Evolutionary conservation across 768 basidiomycete species (phyloP), one percentile per base, ranked within the genome.

Genomic region (Boletus pseudo-olivaceus): DNA sequence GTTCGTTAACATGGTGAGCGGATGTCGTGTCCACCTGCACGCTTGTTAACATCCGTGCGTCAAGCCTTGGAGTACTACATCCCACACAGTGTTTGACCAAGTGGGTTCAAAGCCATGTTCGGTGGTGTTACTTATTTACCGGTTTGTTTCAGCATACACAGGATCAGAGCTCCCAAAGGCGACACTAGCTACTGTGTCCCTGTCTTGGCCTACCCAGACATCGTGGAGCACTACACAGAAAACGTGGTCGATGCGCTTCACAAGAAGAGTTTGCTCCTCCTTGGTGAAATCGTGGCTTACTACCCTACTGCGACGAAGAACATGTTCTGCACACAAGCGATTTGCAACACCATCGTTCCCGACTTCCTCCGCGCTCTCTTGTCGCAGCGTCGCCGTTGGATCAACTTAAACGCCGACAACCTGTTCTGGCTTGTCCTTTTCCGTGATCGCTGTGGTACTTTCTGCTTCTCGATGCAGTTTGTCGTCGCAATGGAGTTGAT

Each of bases 381-480:
- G 33, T 97, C 93, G 5, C 97, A 99, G 69, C 91, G 97, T 63
- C 89, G 96, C 65, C 88, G 97, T 58, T 99, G 97, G 97, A 99
- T 99, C 76, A 99, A 98, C 76, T 98, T 95, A 53, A 99, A 96
- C 0, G 87, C 98, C 37, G 97, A 99, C 76, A 99, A 99, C 65
- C 77, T 98, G 40, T 88, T 90, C n/a, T 96, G 98, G 68, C 78
- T 99, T 54, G 73, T 98, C 32, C 80, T 98, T 47, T 96, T 99
- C 26, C 85, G 95, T 23, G 97, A 99, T 71, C 83, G 98, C n/a
- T 99, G 96, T 62, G 97, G 97, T 44, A 98, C 95, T 3, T 99
- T 98, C 86, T 99, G 97, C 77, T 98, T 99, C 83, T 95, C 93
- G 11, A 98, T 98, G 96, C 95, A 97, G 77, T 98, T 98, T 67